These are phyloP conservation scores for Kurtzmaniella quercitrusa DNA, from an alignment of 1,139 yeast species.

Conservation along the genomic window DNA sequence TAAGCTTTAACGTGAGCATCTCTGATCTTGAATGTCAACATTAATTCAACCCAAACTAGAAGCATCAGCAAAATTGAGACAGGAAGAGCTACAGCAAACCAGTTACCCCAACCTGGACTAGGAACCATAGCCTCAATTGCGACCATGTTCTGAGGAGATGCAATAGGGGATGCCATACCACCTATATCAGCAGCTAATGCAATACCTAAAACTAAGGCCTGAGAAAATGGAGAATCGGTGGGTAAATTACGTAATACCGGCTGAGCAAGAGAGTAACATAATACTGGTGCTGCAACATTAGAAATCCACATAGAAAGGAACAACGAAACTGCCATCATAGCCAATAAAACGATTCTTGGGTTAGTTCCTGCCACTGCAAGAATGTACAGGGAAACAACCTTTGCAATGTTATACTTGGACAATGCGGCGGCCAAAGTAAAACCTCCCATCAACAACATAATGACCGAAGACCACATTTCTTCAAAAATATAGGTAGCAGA, in stretches of 20 bases:
- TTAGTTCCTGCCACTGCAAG: conserved; percentile 81
- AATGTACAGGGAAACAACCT: conserved; percentile 74
- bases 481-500: conserved; percentile 76
- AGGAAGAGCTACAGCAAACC: conserved; percentile 88
- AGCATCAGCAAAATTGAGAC: conserved; percentile 61
- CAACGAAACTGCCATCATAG: conserved; percentile 81
- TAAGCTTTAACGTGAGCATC: conserved; percentile 43
- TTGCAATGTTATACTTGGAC: conserved; percentile 86
- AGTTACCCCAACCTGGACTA: conserved; percentile 88
- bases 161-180: conserved; percentile 95
- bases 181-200: conserved; percentile 91
- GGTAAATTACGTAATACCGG: conserved; percentile 83
- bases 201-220: conserved; percentile 82
- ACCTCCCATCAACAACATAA: conserved; percentile 85
- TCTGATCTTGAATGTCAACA: conserved; percentile 63
- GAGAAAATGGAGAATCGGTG: conserved; percentile 70
- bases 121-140: conserved; percentile 87
- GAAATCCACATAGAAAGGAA: conserved; percentile 94
- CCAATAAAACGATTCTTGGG: conserved; percentile 69
- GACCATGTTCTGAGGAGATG: conserved; percentile 91
- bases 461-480: conserved; percentile 93
- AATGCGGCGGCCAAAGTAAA: conserved; percentile 92
- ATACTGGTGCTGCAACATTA: conserved; percentile 93
- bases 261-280: conserved; percentile 84
- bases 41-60: conserved; percentile 66